Evolutionary conservation across 371 early-diverging fungal genomes (phyloP).

Genomic region (Nematocida sp.): DNA sequence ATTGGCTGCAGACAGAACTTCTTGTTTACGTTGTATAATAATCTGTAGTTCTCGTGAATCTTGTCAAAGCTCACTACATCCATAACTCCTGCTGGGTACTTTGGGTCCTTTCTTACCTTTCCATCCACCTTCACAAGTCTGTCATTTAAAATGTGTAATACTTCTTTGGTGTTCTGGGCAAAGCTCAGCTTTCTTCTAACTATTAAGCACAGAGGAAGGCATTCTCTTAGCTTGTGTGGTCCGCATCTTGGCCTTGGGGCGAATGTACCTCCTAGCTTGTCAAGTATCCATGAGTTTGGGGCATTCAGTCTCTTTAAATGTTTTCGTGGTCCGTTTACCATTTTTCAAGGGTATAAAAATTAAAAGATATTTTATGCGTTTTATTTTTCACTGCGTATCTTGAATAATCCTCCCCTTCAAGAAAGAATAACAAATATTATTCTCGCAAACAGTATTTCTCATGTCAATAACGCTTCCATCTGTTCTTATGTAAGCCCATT

Average conservation of each 20-base stretch:
- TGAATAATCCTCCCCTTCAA: background rate
- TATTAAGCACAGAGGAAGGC: conserved; percentile 94
- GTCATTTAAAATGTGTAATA: conserved; percentile 88
- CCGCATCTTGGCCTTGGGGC: conserved; percentile 95
- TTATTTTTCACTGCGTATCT: conserved; percentile 19
- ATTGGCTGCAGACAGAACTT: conserved; percentile 98
- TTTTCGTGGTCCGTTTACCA: conserved; percentile 97
- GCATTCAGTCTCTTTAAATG: conserved; percentile 99
- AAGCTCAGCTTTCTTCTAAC: conserved; percentile 96
- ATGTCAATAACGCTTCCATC: background rate
- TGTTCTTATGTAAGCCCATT: background rate
- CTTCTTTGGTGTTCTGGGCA: conserved; percentile 93
- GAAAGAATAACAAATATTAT: background rate
- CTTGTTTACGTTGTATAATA: conserved; percentile 95
- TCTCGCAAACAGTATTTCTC: background rate
- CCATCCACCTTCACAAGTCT: conserved; percentile 96
- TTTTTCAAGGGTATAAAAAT: conserved; percentile 69
- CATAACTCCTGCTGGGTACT: conserved; percentile 98
- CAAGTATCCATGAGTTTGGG: conserved; percentile 99
- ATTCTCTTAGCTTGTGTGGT: conserved; percentile 97
- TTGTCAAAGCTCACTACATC: conserved; percentile 96
- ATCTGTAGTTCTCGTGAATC: conserved; percentile 97
- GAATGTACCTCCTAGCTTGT: conserved; percentile 93
- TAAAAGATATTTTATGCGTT: conserved; percentile 57
- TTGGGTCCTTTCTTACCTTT: conserved; percentile 92